Evolutionary conservation across 495 filamentous ascomycete species (phyloP), one percentile per base, ranked within the genome.

Genomic region (Penicillium chermesinum): DNA sequence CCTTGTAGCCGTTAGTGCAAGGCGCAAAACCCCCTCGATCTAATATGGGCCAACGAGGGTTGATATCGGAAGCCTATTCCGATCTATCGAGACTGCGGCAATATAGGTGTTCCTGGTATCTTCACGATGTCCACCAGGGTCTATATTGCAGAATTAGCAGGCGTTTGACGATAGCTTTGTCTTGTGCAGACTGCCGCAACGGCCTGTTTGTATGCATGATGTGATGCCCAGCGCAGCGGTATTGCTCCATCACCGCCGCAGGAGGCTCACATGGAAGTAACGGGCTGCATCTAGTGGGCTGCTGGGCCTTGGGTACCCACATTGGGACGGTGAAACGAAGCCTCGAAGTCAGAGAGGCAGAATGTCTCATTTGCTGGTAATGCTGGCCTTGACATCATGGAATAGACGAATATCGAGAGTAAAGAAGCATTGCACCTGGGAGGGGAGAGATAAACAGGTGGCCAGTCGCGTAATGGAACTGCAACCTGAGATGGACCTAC

Each of bases 211-310:
- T 52, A 64, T 55, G 47, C 44, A 57, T 47, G 34, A 13, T 7
- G 12, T 41, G 43, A 20, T n/a, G 10, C 30, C 19, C 32, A 47
- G 35, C 18, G n/a, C 12, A 43, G 55, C 25, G 47, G 44, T 54
- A 44, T 74, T 80, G 86, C 9, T 20, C 25, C 36, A 39, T 44
- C 42, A 41, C 39, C 90, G 57, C 73, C 82, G 19, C 67, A 75
- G 25, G 75, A 79, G 16, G 63, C 95, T 36, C 73, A 75, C 56
- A 77, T 83, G 55, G 57, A 54, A 46, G 50, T 46, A 55, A 49
- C 45, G 13, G 36, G 30, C 48, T 16, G 3, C 3, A 25, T 16
- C 7, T 27, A 20, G 34, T 22, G 34, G 44, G 19, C 42, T 55
- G 39, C 44, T 30, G 50, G 44, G 58, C 43, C 37, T 62, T 68